phyloP scores from a whole-genome alignment of 164 flowering plant species.

The Macadamia tetraphylla region DNA sequence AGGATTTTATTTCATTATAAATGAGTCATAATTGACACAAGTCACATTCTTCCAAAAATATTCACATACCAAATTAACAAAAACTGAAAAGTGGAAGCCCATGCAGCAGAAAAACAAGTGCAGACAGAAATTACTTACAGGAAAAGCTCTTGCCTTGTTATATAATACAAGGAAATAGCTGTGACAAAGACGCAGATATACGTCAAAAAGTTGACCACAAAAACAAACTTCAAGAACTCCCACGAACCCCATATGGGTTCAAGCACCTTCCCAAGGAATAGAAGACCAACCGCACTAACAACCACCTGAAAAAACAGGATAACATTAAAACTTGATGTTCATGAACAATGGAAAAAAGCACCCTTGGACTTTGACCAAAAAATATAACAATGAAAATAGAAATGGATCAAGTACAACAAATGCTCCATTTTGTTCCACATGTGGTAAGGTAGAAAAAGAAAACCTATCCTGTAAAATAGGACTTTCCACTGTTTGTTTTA shows the following conservation, averaged over 20 bases:
- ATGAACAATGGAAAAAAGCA: not conserved
- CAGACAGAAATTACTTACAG: slow-evolving; percentile 57
- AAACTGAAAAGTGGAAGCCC: not conserved
- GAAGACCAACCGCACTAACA: slow-evolving; percentile 67
- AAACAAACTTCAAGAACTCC: slow-evolving; percentile 91
- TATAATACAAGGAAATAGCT: slow-evolving; percentile 83
- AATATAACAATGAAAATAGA: not conserved
- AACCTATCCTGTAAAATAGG: no score
- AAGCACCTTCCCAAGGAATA: slow-evolving; percentile 85
- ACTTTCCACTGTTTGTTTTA: no score
- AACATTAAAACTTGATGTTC: slow-evolving; percentile 10
- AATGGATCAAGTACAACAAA: slow-evolving; percentile 1
- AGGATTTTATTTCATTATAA: no score
- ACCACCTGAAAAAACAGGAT: slow-evolving; percentile 42
- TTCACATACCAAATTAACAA: not conserved
- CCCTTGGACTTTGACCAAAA: not conserved
- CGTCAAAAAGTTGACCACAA: slow-evolving; percentile 75
- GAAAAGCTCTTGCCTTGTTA: slow-evolving; percentile 68
- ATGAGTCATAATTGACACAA: no score
- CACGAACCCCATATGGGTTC: slow-evolving; percentile 96
- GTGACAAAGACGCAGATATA: slow-evolving; percentile 75
- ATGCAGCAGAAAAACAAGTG: not conserved
- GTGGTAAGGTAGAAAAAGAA: no score
- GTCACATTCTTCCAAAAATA: no score
- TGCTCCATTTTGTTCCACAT: not conserved